Conservation (phyloP, 768 basidiomycete species). For the Boletus rufocinnamomeus region DNA sequence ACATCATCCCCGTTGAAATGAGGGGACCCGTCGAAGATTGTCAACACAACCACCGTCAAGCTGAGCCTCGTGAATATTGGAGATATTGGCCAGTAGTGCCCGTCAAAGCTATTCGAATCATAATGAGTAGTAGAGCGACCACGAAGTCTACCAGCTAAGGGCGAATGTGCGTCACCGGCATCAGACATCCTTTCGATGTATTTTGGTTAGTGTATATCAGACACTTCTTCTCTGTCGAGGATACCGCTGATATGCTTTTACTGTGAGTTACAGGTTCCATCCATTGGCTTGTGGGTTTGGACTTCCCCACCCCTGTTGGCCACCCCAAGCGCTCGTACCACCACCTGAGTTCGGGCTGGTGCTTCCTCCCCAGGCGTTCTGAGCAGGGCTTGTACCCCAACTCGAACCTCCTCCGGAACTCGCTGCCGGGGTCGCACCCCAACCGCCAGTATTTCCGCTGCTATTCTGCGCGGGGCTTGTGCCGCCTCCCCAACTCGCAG, state of each 20-base stretch:
- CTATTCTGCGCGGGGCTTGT: conserved; percentile 30
- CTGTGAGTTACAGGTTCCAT: conserved; percentile 44
- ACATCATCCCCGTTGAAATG: not conserved
- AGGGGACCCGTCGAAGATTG: not conserved
- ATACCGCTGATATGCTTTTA: not conserved
- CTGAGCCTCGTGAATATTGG: no score
- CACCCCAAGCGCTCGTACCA: conserved; percentile 28
- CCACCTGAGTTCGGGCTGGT: conserved; percentile 34
- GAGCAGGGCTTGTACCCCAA: conserved; percentile 37
- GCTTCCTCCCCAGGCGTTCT: conserved; percentile 40
- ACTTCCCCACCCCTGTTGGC: conserved; percentile 51
- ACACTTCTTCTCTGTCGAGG: not conserved
- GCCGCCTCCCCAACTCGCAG: conserved; percentile 26
- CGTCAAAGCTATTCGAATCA: not conserved
- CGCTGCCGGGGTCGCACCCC: conserved; percentile 31
- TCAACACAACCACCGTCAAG: no score
- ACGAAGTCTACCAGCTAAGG: no score
- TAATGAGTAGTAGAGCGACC: not conserved
- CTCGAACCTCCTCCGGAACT: conserved; percentile 27
- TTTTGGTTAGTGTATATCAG: not conserved
- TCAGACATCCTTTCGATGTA: not conserved
- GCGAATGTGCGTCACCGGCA: no score
- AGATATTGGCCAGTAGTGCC: no score
- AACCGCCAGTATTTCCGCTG: conserved; percentile 21
- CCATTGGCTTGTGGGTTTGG: conserved; percentile 52